Base-by-base conservation (phyloP, 1,284 basidiomycete species). In the Irpex sp. region DNA sequence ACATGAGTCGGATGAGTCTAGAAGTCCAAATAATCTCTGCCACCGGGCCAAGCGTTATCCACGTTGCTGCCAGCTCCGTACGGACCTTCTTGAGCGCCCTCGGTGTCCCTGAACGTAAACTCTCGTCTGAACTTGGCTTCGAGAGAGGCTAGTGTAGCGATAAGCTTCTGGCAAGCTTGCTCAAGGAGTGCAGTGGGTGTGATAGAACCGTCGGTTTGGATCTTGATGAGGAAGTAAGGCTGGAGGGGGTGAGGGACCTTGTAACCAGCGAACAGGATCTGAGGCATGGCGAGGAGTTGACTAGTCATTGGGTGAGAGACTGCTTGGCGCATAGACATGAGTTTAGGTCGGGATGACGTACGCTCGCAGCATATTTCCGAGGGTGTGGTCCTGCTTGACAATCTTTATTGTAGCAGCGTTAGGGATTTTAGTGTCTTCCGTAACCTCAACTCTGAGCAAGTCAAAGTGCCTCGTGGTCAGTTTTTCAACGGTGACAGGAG, bases 191-290 rank as follows among this genome's bases (percentile, higher is more conserved):
- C 89, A 65, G 92, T 85, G 0, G 97, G 95, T 19, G 95, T 93
- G 57, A 90, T 75, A 0, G 85, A 83, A 26, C 95, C 95, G 76
- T 98, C 95, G 1, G 95, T 98, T 77, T 98, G 97, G 64, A 98
- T 89, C 76, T 97, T 98, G 76, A 99, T 85, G 47, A 92, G 82
- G 76, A 98, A 97, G 71, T 95, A 86, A 6, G 97, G 95, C 67
- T 98, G 94, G 17, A 98, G 86, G 0, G 97, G 97, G 71, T 98
- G 97, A 0, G 97, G 95, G 46, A 97, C 94, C 80, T 96, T 95
- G 87, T 98, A 98, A 0, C 97, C 97, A 2, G 95, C 95, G 74
- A 99, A 99, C 64, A 97, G 87, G 66, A 97, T 88, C 68, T 89
- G 83, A 1, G 93, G 89, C 82, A 92, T 91, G 11, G 88, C 77